These are phyloP conservation scores for Lasiodiplodia gonubiensis DNA, from an alignment of 2,329 filamentous ascomycete genomes.

Conservation along the genomic window DNA sequence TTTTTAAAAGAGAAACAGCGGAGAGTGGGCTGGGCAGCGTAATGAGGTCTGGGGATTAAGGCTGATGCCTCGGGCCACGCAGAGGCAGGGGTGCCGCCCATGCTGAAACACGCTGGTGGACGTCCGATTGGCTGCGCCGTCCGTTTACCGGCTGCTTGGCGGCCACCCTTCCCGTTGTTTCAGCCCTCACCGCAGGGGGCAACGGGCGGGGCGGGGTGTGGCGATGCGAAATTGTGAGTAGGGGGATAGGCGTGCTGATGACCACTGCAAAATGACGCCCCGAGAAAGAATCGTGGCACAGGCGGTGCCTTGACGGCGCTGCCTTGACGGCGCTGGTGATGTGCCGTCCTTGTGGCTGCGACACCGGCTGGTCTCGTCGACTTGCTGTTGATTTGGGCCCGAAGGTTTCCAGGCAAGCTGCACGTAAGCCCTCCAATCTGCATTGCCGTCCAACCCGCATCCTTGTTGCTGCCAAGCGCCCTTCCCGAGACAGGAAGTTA, in stretches of 20 bases:
- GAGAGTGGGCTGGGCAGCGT: not conserved
- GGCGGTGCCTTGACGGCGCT: not conserved
- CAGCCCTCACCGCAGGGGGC: slow-evolving; percentile 13
- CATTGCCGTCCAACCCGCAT: slow-evolving; percentile 3
- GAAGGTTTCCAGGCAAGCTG: slow-evolving; percentile 5
- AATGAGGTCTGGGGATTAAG: slow-evolving; percentile 27
- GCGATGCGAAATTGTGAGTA: slow-evolving; percentile 23
- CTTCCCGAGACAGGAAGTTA: slow-evolving; percentile 14
- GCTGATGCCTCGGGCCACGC: slow-evolving; percentile 15
- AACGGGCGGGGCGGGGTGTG: slow-evolving; percentile 6
- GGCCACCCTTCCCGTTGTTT: slow-evolving; percentile 19
- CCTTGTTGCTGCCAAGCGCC: slow-evolving; percentile 2
- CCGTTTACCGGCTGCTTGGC: slow-evolving; percentile 7
- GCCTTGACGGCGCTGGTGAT: not conserved
- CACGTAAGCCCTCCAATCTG: slow-evolving; percentile 20
- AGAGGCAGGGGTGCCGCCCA: not conserved
- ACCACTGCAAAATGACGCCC: not conserved
- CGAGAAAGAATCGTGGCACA: not conserved
- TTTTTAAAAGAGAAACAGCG: slow-evolving; percentile 8
- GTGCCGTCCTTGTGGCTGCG: not conserved
- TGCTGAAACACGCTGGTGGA: not conserved
- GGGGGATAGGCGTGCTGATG: not conserved
- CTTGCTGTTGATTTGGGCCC: not conserved
- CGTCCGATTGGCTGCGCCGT: not conserved
- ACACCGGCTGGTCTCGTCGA: not conserved